Evolutionary conservation across 805 yeast species (phyloP).

Genomic region (Saturnispora mendoncae): DNA sequence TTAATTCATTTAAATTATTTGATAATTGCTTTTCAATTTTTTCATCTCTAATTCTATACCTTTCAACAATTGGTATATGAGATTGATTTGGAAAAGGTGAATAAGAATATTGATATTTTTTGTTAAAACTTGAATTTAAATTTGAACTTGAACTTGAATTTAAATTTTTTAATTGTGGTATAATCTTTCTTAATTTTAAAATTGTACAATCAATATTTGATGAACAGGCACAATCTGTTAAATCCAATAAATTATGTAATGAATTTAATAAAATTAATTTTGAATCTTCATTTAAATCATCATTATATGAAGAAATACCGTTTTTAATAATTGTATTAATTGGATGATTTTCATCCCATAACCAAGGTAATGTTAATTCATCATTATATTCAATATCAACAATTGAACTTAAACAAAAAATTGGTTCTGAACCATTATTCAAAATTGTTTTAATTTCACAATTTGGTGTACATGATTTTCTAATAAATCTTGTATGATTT

Average conservation of each 20-base stretch:
- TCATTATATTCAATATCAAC: slow-evolving; percentile 51
- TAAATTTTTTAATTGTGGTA: slow-evolving; percentile 51
- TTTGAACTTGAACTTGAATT: no score
- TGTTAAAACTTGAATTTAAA: no score
- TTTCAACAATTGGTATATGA: slow-evolving; percentile 26
- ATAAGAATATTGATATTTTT: slow-evolving; percentile 29
- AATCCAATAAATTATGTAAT: slow-evolving; percentile 51
- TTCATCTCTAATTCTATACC: slow-evolving; percentile 23
- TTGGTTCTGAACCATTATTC: slow-evolving; percentile 32
- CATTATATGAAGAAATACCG: slow-evolving; percentile 39
- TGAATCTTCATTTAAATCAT: slow-evolving; percentile 43
- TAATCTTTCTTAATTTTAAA: slow-evolving; percentile 51
- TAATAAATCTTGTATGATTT: slow-evolving; percentile 60
- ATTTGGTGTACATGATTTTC: slow-evolving; percentile 73
- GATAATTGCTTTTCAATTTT: slow-evolving; percentile 14
- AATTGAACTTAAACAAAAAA: slow-evolving; percentile 49
- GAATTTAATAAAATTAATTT: slow-evolving; percentile 50
- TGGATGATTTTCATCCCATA: slow-evolving; percentile 79
- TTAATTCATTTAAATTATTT: no score
- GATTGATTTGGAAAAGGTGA: slow-evolving; percentile 25
- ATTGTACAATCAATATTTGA: slow-evolving; percentile 49
- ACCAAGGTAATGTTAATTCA: slow-evolving; percentile 79
- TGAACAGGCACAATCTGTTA: slow-evolving; percentile 51
- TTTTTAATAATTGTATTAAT: slow-evolving; percentile 42
- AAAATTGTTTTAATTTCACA: slow-evolving; percentile 49